Evolutionary conservation across 2,329 filamentous ascomycete species (phyloP).

Genomic region (Alternaria viburni): DNA sequence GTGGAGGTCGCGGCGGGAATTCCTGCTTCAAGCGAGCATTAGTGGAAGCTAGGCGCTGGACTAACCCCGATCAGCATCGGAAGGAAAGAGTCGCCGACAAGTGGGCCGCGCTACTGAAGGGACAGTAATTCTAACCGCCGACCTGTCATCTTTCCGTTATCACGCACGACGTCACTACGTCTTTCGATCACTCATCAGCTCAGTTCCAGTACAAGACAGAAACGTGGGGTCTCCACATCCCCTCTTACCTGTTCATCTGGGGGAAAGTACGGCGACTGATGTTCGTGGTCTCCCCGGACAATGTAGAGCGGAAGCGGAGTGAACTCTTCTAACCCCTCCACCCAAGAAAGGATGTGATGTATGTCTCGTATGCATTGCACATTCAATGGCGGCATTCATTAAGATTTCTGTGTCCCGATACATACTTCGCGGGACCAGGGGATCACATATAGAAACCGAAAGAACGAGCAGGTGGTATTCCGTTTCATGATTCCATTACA

Average conservation of each 20-base stretch:
- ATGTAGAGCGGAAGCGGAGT: not conserved
- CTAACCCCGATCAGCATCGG: not conserved
- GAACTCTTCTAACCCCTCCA: not conserved
- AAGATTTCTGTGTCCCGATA: not conserved
- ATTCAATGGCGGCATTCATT: not conserved
- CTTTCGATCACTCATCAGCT: not conserved
- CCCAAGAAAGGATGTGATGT: not conserved
- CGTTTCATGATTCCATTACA: not conserved
- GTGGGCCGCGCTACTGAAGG: not conserved
- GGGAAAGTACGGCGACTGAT: not conserved
- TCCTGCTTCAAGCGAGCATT: not conserved
- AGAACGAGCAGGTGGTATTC: not conserved
- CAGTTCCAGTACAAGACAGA: not conserved
- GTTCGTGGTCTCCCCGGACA: not conserved
- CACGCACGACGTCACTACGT: not conserved
- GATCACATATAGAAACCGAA: not conserved
- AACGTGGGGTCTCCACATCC: not conserved
- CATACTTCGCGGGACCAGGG: not conserved
- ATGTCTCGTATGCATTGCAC: not conserved
- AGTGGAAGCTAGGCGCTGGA: not conserved
- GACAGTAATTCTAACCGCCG: conserved; percentile 7
- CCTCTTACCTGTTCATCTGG: not conserved
- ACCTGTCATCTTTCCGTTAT: not conserved
- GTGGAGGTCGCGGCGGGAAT: conserved; percentile 18
- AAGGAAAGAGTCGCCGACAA: conserved; percentile 10